Evolutionary conservation across 202 grass and related monocot genomes (phyloP).

Genomic region (Schoenoplectus triqueter): DNA sequence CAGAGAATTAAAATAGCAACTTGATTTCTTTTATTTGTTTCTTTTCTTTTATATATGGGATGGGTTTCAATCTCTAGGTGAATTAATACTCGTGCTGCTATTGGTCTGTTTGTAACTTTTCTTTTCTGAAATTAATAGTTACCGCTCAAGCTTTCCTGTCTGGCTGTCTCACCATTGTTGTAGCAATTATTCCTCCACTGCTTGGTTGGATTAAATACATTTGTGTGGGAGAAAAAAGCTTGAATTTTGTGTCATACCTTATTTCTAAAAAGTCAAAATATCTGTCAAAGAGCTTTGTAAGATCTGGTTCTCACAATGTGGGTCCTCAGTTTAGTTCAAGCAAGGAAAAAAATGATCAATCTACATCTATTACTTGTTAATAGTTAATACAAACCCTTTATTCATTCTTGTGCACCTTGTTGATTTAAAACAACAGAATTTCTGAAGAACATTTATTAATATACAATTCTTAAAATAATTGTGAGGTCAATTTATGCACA

Average conservation of each 20-base stretch:
- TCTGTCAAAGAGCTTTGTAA: constrained; percentile 12
- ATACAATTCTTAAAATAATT: no score
- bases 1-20: background rate
- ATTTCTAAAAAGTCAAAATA: constrained; percentile 1
- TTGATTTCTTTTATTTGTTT: background rate
- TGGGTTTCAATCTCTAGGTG: background rate
- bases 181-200: constrained; percentile 21
- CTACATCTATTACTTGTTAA: constrained; percentile 12
- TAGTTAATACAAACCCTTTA: constrained; percentile 5
- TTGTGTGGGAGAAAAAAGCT: background rate
- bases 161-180: constrained; percentile 17
- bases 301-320: constrained; percentile 25
- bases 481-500: background rate
- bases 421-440: background rate
- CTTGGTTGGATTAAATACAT: constrained; percentile 8
- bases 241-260: background rate
- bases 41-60: background rate
- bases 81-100: background rate
- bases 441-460: background rate
- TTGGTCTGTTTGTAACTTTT: constrained; percentile 31
- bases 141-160: background rate
- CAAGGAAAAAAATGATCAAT: background rate
- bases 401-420: constrained; percentile 7
- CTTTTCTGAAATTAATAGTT: constrained; percentile 14
- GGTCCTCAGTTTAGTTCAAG: constrained; percentile 6